Evolutionary conservation across 2,329 filamentous ascomycete genomes (phyloP), one percentile per base, ranked within the genome.

Genomic region (Fusarium euwallaceae): DNA sequence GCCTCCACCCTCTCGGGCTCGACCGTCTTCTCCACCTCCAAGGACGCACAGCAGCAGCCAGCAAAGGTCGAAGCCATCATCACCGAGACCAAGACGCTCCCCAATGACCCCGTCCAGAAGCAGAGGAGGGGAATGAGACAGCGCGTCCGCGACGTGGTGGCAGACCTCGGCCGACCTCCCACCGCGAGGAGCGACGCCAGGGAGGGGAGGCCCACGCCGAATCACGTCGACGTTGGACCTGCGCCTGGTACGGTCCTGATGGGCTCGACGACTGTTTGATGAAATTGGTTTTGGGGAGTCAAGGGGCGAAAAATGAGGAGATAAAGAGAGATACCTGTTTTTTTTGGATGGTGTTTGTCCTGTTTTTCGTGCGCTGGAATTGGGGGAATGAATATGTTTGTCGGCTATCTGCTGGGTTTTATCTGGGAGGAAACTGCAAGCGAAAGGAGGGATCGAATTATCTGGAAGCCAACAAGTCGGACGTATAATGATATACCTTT

Each of bases 81-180:
- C 12, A 34, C 29, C 22, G 34, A 24, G 24, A 58, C 60, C 14
- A 56, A 65, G 32, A 60, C 53, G 29, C 58, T 51, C 8, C 17
- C 59, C 5, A 27, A 39, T 20, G n/a, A 56, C n/a, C 39, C 32
- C 27, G 29, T n/a, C 20, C 37, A 22, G 17, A 73, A 70, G 45
- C 69, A 75, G 27, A 77, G 78, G 36, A 72, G 79, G 55, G 78
- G 79, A 59, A 69, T 82, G 66, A 79, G 80, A 55, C 79, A 82
- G 64, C 80, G 79, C 64, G 81, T 81, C 17, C 80, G 81, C 68
- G 81, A 82, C 55, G 77, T 82, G 61, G 75, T 82, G 34, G 74
- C 80, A 59, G 81, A 82, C 59, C 75, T 82, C 60, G 81, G 81
- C 61, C 78, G 72, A 32, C 81, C 81, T 51, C 81, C 81, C 2